Evolutionary conservation across 2,329 filamentous ascomycete species (phyloP), one percentile per base, ranked within the genome.

Genomic region (Pseudodiploospora longispora): DNA sequence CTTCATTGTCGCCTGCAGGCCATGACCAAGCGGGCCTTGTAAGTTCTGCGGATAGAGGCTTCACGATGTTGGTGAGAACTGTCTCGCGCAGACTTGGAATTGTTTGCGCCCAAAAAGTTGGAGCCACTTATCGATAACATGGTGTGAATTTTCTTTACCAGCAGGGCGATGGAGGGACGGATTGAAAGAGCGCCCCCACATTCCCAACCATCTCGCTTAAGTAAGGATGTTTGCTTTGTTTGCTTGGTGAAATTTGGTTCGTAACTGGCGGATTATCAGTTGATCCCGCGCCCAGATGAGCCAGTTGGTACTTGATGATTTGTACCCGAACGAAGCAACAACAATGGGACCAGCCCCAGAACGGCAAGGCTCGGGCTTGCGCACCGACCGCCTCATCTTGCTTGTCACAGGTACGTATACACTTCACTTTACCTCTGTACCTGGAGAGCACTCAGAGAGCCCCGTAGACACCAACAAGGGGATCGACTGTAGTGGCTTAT

Each of bases 1-100:
- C 85, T 97, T 98, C 93, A 98, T 98, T 64, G 67, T 81, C 63
- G 66, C 58, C 60, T 59, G 54, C 54, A 57, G 58, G 57, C 61
- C 62, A 65, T 66, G 52, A 57, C 61, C 40, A 35, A 31, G 36
- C 42, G 46, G 40, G 42, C 42, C 40, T 35, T 36, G 30, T 33
- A 33, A 36, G 12, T 10, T 35, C 10, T 7, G 38, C 19, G 9
- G 36, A 39, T 27, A 27, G 30, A 27, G 30, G 40, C 46, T 48
- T 42, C 19, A 19, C 19, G 19, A 19, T 19, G 19, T 19, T 19
- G 19, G 19, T 19, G 19, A 19, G 19, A 19, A 19, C 19, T 19
- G 19, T 19, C 36, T 37, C 7, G 36, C 7, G 7, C 36, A 8
- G 12, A 37, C 7, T 9, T 7, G 36, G 8, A 37, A 10, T 19